Conservation (phyloP, 805 yeast genomes). For the Aciculoconidium aculeatum region DNA sequence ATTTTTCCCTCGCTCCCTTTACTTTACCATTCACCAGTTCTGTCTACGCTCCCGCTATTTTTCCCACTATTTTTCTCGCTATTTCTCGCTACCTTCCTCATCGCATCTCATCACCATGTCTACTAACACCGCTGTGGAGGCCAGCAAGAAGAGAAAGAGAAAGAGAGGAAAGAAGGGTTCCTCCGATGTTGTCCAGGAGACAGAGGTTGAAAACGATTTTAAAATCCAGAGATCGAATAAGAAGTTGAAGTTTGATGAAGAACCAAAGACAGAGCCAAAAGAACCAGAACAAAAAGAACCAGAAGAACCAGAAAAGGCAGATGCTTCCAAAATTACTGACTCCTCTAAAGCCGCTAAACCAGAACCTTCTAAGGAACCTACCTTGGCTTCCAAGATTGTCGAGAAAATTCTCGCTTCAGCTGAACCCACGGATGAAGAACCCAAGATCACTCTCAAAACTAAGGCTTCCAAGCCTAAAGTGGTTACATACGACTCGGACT, state of each 20-base stretch:
- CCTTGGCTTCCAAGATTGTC: too few species aligned
- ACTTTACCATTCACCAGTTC: too few species aligned
- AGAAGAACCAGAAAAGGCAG: background rate
- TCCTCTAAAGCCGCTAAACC: too few species aligned
- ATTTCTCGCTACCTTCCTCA: background rate
- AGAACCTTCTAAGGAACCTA: too few species aligned
- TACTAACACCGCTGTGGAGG: background rate
- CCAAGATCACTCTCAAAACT: background rate
- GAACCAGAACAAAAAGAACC: constrained; percentile 1
- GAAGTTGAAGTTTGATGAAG: constrained; percentile 11
- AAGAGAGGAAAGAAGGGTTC: constrained; percentile 26
- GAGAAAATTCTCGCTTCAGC: background rate
- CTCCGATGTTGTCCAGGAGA: too few species aligned
- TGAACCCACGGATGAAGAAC: background rate
- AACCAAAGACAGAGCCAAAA: background rate
- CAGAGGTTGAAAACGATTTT: constrained; percentile 8
- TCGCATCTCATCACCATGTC: constrained; percentile 4
- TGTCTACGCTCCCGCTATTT: too few species aligned
- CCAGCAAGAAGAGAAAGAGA: constrained; percentile 23
- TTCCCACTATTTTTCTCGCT: too few species aligned
- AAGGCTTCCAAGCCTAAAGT: constrained; percentile 1
- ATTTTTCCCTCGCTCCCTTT: too few species aligned
- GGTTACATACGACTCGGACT: constrained; percentile 9
- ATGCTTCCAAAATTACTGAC: too few species aligned
- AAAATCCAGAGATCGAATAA: constrained; percentile 9